Evolutionary conservation across 1,284 basidiomycete genomes (phyloP).

Genomic region (Fistulinella cinereoalba): DNA sequence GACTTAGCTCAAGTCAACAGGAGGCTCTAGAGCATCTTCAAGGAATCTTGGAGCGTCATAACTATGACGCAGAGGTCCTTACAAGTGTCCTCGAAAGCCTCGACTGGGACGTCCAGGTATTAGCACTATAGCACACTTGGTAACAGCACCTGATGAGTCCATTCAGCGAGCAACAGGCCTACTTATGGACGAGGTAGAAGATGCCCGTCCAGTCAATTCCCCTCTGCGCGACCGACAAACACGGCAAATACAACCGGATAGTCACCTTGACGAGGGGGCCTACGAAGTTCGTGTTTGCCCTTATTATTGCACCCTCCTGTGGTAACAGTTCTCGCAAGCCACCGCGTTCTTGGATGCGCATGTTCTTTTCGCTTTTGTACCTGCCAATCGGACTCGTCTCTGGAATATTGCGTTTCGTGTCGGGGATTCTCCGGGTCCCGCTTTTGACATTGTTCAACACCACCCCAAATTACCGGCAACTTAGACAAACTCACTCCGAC

Average conservation of each 20-base stretch:
- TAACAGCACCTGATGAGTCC: neutral
- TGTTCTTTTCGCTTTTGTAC: slow-evolving; percentile 37
- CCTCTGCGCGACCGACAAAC: slow-evolving; percentile 16
- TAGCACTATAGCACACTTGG: slow-evolving; percentile 3
- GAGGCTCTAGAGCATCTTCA: slow-evolving; percentile 18
- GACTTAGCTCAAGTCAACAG: slow-evolving; percentile 12
- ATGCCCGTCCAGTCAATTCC: slow-evolving; percentile 15
- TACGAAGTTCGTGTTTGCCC: slow-evolving; percentile 11
- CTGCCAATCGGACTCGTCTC: slow-evolving; percentile 50
- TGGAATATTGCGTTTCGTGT: slow-evolving; percentile 51
- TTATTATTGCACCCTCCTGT: neutral
- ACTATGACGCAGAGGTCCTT: slow-evolving; percentile 56
- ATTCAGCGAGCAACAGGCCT: slow-evolving; percentile 57
- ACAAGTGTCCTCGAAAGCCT: slow-evolving; percentile 57
- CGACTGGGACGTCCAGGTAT: slow-evolving; percentile 67
- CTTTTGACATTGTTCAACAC: slow-evolving; percentile 45
- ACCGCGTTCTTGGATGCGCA: slow-evolving; percentile 8
- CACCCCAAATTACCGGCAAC: slow-evolving; percentile 42
- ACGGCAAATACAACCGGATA: slow-evolving; percentile 52
- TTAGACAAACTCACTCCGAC: slow-evolving; percentile 35
- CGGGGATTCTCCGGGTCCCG: slow-evolving; percentile 52
- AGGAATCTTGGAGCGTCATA: slow-evolving; percentile 28
- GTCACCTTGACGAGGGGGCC: slow-evolving; percentile 43
- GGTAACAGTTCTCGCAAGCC: neutral
- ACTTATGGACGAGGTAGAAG: slow-evolving; percentile 45